A percentile compares a stretch with the other conserved stretches of the same genome.
Conservation (phyloP, 768 basidiomycete species). For the Leccinum subgranulosum region DNA sequence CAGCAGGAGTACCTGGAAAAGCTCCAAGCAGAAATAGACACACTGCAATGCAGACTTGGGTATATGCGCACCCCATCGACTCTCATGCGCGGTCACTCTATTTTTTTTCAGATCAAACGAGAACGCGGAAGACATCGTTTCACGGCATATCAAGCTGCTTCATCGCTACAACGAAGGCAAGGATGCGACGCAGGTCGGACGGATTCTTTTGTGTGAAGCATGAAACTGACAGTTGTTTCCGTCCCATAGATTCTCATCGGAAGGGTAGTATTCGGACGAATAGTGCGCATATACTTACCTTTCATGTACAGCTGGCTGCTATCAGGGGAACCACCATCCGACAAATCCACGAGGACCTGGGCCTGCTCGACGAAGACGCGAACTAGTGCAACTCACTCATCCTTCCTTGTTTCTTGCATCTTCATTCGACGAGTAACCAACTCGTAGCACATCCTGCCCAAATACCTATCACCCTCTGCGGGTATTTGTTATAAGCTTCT, state of each 20-base stretch:
- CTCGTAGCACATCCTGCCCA: constrained; percentile 35
- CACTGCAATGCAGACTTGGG: constrained; percentile 49
- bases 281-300: constrained; percentile 9
- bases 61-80: constrained; percentile 9
- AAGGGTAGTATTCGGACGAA: constrained; percentile 43
- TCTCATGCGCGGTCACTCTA: neutral
- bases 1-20: constrained; percentile 47
- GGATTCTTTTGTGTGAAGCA: neutral
- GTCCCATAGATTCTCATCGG: constrained; percentile 68
- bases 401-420: neutral
- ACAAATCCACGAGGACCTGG: constrained; percentile 72
- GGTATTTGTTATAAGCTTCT: constrained; percentile 4
- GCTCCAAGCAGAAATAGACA: constrained; percentile 47
- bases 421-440: constrained; percentile 30
- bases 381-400: constrained; percentile 15
- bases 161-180: constrained; percentile 82
- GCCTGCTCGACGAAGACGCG: constrained; percentile 56
- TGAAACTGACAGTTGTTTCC: neutral
- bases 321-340: constrained; percentile 67
- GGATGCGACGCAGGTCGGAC: constrained; percentile 69
- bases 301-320: constrained; percentile 57
- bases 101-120: constrained; percentile 32
- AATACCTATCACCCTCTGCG: constrained; percentile 14
- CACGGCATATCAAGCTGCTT: constrained; percentile 65
- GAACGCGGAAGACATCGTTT: constrained; percentile 58